Conservation (phyloP, 2,329 filamentous ascomycete genomes). For the Westerdykella sp. region DNA sequence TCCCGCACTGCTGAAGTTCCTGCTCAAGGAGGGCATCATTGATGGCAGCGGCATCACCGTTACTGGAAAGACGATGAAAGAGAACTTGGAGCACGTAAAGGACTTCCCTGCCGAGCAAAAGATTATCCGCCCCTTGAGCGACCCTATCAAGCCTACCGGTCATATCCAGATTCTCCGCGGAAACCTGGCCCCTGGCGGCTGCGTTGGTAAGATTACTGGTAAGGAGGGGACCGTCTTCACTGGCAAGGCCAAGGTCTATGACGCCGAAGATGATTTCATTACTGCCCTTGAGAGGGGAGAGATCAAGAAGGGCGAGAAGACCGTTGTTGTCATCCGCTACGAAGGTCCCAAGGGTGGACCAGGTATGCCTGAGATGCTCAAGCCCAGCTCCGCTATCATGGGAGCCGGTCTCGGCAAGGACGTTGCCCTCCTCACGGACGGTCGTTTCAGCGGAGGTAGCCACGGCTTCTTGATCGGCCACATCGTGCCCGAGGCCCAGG, state of each 20-base stretch:
- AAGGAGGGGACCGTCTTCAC: slow-evolving; percentile 65
- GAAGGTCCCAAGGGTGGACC: slow-evolving; percentile 68
- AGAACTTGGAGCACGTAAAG: slow-evolving; percentile 49
- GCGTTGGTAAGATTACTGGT: slow-evolving; percentile 70
- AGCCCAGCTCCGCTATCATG: slow-evolving; percentile 67
- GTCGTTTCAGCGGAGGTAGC: slow-evolving; percentile 71
- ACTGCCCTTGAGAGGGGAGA: slow-evolving; percentile 59
- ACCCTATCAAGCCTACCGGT: slow-evolving; percentile 65
- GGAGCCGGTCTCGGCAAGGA: slow-evolving; percentile 66
- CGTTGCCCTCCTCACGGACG: slow-evolving; percentile 67
- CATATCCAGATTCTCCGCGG: slow-evolving; percentile 69
- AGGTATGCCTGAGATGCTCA: slow-evolving; percentile 71
- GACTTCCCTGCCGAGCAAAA: slow-evolving; percentile 64
- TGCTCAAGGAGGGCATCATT: slow-evolving; percentile 45
- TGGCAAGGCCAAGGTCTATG: slow-evolving; percentile 64
- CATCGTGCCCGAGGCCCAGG: slow-evolving; percentile 80
- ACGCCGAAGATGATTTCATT: slow-evolving; percentile 65
- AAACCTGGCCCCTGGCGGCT: slow-evolving; percentile 62
- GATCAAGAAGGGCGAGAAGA: slow-evolving; percentile 70
- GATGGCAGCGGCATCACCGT: slow-evolving; percentile 46
- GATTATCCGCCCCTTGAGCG: slow-evolving; percentile 61
- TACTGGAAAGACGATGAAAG: slow-evolving; percentile 45
- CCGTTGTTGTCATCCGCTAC: slow-evolving; percentile 69
- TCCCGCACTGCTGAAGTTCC: slow-evolving; percentile 46
- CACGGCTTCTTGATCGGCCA: slow-evolving; percentile 86